Evolutionary conservation across 352 stramenopile species (phyloP).

Genomic region (Pythium dissotocum): DNA sequence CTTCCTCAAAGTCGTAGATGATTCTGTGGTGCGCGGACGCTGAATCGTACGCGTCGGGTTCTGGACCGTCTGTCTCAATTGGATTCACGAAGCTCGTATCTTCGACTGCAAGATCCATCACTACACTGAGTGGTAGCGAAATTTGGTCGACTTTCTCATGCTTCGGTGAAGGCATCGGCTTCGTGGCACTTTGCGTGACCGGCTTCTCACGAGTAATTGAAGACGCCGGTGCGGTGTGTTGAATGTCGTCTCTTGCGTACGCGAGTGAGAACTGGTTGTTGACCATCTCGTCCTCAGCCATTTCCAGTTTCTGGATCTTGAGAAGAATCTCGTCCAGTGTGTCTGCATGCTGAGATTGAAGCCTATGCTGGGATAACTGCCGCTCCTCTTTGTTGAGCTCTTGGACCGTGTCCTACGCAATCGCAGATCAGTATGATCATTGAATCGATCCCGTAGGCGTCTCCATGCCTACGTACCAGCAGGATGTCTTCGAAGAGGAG

Average conservation of each 20-base stretch:
- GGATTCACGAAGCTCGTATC: background rate
- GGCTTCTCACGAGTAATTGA: background rate
- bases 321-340: conserved; percentile 54
- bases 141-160: background rate
- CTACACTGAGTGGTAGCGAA: conserved; percentile 40
- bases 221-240: too few relatives aligned
- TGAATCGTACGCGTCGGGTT: background rate
- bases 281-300: conserved; percentile 40
- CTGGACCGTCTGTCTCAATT: background rate
- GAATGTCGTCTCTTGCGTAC: conserved; percentile 9
- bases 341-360: conserved; percentile 31
- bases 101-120: conserved; percentile 46
- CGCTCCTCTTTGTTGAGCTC: conserved; percentile 59
- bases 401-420: conserved; percentile 53
- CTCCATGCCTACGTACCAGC: conserved; percentile 35
- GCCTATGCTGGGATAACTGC: conserved; percentile 27
- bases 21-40: too few relatives aligned
- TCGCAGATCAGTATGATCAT: conserved; percentile 6
- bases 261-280: conserved; percentile 38
- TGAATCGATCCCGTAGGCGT: background rate
- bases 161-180: background rate
- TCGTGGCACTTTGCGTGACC: background rate
- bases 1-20: background rate
- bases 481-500: conserved; percentile 67
- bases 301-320: conserved; percentile 51